Conservation (phyloP, 1,284 basidiomycete species). For the Leccinum colubrinum region DNA sequence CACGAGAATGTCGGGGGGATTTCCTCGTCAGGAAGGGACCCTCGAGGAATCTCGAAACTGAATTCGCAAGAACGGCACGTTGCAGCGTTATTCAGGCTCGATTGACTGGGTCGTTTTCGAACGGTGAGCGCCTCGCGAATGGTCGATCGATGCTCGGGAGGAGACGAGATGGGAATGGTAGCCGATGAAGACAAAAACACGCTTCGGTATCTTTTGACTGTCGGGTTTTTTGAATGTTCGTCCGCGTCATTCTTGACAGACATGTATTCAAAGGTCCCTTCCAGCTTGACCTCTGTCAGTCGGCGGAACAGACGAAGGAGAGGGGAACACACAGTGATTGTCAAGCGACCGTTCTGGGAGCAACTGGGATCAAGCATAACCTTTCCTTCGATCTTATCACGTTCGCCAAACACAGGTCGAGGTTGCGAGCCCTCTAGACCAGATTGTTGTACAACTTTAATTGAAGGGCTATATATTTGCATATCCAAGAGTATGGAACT, state of each 20-base stretch:
- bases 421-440: constrained; percentile 37
- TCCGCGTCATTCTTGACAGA: constrained; percentile 32
- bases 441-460: constrained; percentile 45
- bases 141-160: constrained; percentile 43
- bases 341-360: constrained; percentile 52
- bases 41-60: constrained; percentile 54
- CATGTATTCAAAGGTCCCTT: constrained; percentile 58
- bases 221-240: constrained; percentile 18
- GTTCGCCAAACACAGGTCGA: constrained; percentile 57
- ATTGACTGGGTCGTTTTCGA: constrained; percentile 41
- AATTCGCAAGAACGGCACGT: constrained; percentile 49
- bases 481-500: constrained; percentile 60
- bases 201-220: constrained; percentile 43
- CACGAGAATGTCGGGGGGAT: constrained; percentile 57
- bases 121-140: constrained; percentile 52
- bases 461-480: constrained; percentile 55
- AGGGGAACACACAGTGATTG: constrained; percentile 47
- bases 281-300: constrained; percentile 42
- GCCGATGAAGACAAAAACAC: constrained; percentile 56
- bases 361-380: constrained; percentile 53
- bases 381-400: constrained; percentile 57
- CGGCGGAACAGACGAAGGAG: not conserved
- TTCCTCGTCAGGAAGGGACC: constrained; percentile 50
- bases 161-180: constrained; percentile 42
- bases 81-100: constrained; percentile 36